A percentile compares a stretch with the other conserved stretches of the same genome.
Conservation (phyloP, 805 yeast genomes). For the Grigorovia humatica region DNA sequence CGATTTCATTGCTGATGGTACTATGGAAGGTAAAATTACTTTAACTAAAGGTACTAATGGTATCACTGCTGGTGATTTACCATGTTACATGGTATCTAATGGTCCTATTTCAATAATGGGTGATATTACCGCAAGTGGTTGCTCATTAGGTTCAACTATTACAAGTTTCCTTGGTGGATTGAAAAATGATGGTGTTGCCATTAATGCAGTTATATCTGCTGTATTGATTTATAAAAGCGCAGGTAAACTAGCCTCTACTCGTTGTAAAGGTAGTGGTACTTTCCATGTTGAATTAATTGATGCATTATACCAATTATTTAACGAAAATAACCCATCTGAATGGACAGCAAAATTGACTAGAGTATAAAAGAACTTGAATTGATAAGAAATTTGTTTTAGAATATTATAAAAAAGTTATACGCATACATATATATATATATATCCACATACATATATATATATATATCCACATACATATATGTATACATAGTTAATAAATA, state of each 20-base stretch:
- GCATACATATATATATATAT: too few relatives aligned
- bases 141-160: constrained; percentile 67
- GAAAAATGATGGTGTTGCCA: constrained; percentile 26
- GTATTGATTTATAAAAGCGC: constrained; percentile 50
- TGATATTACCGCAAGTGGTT: constrained; percentile 70
- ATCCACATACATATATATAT: too few relatives aligned
- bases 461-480: too few relatives aligned
- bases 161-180: constrained; percentile 46
- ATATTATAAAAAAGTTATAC: too few relatives aligned
- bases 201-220: constrained; percentile 44
- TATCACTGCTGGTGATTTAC: constrained; percentile 13
- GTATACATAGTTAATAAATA: too few relatives aligned
- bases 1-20: constrained; percentile 44
- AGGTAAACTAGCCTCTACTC: constrained; percentile 42
- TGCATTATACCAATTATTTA: constrained; percentile 19
- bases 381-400: background rate
- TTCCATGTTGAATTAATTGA: constrained; percentile 25
- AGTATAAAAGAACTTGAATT: background rate
- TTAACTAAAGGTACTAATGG: constrained; percentile 12
- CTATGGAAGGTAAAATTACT: constrained; percentile 17
- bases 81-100: constrained; percentile 27
- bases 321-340: constrained; percentile 15
- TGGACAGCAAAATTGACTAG: constrained; percentile 17
- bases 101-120: constrained; percentile 63
- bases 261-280: constrained; percentile 30